phyloP scores from a whole-genome alignment of 768 basidiomycete species.

The Leccinum boreale region DNA sequence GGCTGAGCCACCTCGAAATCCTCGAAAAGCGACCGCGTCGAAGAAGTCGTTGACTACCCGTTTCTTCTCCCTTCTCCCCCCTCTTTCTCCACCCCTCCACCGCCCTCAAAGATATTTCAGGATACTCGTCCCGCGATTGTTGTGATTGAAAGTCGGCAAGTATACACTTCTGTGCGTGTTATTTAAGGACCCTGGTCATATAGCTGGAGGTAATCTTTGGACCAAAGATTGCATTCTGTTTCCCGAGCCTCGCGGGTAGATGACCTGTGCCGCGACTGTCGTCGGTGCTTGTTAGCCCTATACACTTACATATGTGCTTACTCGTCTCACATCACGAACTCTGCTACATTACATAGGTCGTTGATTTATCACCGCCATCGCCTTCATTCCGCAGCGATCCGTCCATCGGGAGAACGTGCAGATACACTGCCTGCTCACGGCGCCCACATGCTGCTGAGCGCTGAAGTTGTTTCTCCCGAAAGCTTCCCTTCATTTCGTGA shows the following conservation, averaged over 20 bases:
- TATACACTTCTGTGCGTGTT: conserved; percentile 2
- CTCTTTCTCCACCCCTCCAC: not conserved
- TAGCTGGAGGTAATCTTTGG: conserved; percentile 2
- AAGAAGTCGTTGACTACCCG: conserved; percentile 12
- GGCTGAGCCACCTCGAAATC: conserved; percentile 11
- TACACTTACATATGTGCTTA: not conserved
- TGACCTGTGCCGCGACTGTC: not conserved
- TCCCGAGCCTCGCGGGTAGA: conserved; percentile 16
- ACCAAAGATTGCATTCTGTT: not conserved
- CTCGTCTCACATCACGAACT: not conserved
- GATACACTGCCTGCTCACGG: no score
- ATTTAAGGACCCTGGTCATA: conserved; percentile 22
- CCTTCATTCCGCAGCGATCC: no score
- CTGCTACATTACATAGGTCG: not conserved
- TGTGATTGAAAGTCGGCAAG: not conserved
- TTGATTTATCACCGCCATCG: not conserved
- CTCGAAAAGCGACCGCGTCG: conserved; percentile 34
- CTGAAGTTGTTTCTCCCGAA: no score
- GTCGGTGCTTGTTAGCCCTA: not conserved
- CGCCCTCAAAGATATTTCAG: conserved; percentile 25
- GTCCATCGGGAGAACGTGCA: no score
- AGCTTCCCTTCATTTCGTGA: no score
- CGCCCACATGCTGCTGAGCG: no score
- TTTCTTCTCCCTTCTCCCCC: conserved; percentile 4
- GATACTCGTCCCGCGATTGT: conserved; percentile 14